A percentile compares a stretch with the other conserved stretches of the same genome.
Conservation (phyloP, 176 grass and related monocot species). For the Oryza glaberrima region DNA sequence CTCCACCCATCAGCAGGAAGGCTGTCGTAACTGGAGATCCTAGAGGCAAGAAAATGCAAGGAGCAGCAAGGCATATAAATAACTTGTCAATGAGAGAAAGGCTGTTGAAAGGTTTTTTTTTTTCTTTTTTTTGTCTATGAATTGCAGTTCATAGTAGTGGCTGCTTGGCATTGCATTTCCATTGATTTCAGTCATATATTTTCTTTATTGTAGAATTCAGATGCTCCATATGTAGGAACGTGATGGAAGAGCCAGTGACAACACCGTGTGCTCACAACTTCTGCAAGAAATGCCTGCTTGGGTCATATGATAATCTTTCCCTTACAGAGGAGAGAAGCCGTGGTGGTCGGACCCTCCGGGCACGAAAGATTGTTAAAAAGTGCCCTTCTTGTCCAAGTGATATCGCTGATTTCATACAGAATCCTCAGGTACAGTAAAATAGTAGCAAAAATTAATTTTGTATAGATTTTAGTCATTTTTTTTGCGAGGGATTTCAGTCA, state of each 20-base stretch:
- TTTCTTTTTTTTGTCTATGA: background rate
- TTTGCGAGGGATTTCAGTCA: too few species aligned
- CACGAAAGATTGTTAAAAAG: slow-evolving; percentile 82
- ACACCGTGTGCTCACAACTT: slow-evolving; percentile 73
- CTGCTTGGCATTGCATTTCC: too few species aligned
- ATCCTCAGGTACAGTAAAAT: slow-evolving; percentile 62
- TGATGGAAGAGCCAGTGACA: slow-evolving; percentile 72
- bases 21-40: slow-evolving; percentile 58
- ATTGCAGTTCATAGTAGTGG: background rate
- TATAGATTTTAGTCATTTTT: too few species aligned
- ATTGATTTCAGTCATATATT: slow-evolving; percentile 1
- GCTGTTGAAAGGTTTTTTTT: slow-evolving; percentile 72
- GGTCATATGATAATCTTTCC: slow-evolving; percentile 53
- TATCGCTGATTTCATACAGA: slow-evolving; percentile 82
- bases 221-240: slow-evolving; percentile 67
- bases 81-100: slow-evolving; percentile 55
- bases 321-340: slow-evolving; percentile 72
- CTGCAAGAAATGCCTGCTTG: slow-evolving; percentile 82
- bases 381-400: slow-evolving; percentile 85
- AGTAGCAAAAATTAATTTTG: background rate
- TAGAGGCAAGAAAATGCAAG: slow-evolving; percentile 54
- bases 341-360: slow-evolving; percentile 69
- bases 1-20: slow-evolving; percentile 71
- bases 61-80: slow-evolving; percentile 39
- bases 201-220: slow-evolving; percentile 65